Evolutionary conservation across 805 yeast genomes (phyloP), one percentile per base, ranked within the genome.

Genomic region (Lachancea lanzarotensis): DNA sequence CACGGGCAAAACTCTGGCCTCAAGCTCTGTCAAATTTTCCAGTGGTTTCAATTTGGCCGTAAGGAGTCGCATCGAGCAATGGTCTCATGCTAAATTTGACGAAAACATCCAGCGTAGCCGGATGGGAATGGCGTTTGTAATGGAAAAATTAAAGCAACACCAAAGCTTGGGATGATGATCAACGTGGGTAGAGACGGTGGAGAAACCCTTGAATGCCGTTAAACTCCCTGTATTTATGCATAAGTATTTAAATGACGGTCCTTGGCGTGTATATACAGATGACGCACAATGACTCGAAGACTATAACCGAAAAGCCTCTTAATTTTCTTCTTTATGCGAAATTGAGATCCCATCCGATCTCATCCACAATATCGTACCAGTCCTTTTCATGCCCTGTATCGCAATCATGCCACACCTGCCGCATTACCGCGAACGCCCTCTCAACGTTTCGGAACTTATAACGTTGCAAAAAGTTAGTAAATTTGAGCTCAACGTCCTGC

Each of bases 331-430:
- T 2, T 40, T 37, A 65, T 13, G 90, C 93, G 69, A 84, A 85
- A 61, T 84, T 82, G 38, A 86, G 67, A 57, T 84, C 86, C 91
- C 93, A 84, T 2, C 84, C 86, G 40, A 82, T 64, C 11, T 72
- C 72, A 48, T 78, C 76, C 33, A 85, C 78, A 37, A 83, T 72
- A 29, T 71, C 75, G 56, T 78, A 77, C 93, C 95, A 85, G 59
- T 85, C 90, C 32, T 43, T 51, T 35, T 37, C 9, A 18, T 45
- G 44, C 13, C 48, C 42, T 3, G 37, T 35, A 13, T 57, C 56
- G 47, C 72, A 61, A 65, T 57, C 69, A 59, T 50, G 61, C 76
- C 70, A 72, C 16, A 65, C 70, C 51, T 67, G 73, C 47, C 55
- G 69, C 66, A 68, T 60, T 32, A 65, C 58, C 19, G 57, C 60